Evolutionary conservation across 2,329 filamentous ascomycete species (phyloP).

Genomic region (Alternaria sp.): DNA sequence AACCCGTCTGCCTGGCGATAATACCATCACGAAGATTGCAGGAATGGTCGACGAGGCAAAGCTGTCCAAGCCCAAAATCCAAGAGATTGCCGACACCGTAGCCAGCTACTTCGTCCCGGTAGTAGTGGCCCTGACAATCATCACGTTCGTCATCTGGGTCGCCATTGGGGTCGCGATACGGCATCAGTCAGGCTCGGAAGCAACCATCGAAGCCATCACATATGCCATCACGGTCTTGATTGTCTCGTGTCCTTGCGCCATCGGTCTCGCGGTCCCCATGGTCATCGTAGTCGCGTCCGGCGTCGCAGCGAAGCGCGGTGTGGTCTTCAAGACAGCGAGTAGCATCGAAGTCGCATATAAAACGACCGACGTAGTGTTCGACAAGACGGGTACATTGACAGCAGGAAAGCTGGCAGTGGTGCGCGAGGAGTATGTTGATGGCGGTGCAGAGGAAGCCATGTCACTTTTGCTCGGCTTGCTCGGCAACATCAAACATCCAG

Average conservation of each 20-base stretch:
- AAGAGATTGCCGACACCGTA: slow-evolving; percentile 72
- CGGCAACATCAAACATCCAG: slow-evolving; percentile 59
- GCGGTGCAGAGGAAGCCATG: slow-evolving; percentile 12
- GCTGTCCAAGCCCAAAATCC: slow-evolving; percentile 71
- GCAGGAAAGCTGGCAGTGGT: slow-evolving; percentile 60
- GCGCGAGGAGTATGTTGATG: slow-evolving; percentile 34
- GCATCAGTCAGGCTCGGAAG: slow-evolving; percentile 54
- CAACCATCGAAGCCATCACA: slow-evolving; percentile 69
- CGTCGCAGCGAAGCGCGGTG: slow-evolving; percentile 68
- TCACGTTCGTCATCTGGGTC: slow-evolving; percentile 72
- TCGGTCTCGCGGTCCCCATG: slow-evolving; percentile 80
- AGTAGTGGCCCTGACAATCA: slow-evolving; percentile 64
- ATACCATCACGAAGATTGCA: slow-evolving; percentile 75
- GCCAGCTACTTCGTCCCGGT: slow-evolving; percentile 75
- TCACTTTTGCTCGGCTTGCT: slow-evolving; percentile 53
- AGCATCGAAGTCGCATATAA: slow-evolving; percentile 70
- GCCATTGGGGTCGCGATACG: slow-evolving; percentile 61
- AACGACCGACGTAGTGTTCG: slow-evolving; percentile 73
- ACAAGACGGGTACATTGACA: slow-evolving; percentile 82
- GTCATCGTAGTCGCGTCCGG: slow-evolving; percentile 77
- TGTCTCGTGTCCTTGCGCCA: slow-evolving; percentile 81
- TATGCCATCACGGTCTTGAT: slow-evolving; percentile 76
- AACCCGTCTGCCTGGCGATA: slow-evolving; percentile 70
- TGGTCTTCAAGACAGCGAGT: slow-evolving; percentile 74
- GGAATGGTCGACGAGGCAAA: slow-evolving; percentile 76